These are phyloP conservation scores for Clonostachys rhizophaga DNA, from an alignment of 2,329 filamentous ascomycete species.

Conservation along the genomic window DNA sequence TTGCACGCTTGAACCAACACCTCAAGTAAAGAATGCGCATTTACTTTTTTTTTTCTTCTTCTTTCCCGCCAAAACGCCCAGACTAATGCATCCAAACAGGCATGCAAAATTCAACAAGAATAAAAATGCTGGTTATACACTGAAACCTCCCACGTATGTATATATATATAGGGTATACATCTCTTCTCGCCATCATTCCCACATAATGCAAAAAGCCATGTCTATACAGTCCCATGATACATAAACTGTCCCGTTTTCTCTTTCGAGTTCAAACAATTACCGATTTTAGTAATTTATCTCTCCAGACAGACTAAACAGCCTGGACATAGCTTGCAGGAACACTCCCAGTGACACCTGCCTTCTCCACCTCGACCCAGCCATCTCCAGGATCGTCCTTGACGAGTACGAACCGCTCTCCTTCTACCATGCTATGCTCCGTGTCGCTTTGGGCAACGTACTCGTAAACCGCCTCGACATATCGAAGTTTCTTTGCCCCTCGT, in stretches of 20 bases:
- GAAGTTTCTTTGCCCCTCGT: constrained; percentile 87
- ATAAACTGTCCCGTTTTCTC: no score
- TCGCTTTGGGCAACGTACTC: constrained; percentile 85
- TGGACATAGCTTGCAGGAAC: constrained; percentile 94
- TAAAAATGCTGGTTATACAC: background rate
- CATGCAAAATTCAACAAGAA: background rate
- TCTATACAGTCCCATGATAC: no score
- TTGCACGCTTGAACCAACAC: no score
- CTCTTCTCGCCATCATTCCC: no score
- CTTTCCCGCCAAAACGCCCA: no score
- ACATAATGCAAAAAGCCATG: no score
- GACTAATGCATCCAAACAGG: no score
- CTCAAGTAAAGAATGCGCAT: no score
- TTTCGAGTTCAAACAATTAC: no score
- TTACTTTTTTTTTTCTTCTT: no score
- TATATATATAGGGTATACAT: no score
- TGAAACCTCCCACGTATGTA: no score
- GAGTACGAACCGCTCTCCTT: constrained; percentile 88
- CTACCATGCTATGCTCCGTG: constrained; percentile 81
- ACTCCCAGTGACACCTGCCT: constrained; percentile 78
- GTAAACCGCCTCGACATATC: constrained; percentile 90
- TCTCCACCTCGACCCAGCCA: constrained; percentile 96
- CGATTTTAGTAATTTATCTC: background rate
- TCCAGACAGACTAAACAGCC: constrained; percentile 37
- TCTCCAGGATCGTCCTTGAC: constrained; percentile 85